Conservation (phyloP, 139 green algal genomes). For the Haematococcus lacustris region DNA sequence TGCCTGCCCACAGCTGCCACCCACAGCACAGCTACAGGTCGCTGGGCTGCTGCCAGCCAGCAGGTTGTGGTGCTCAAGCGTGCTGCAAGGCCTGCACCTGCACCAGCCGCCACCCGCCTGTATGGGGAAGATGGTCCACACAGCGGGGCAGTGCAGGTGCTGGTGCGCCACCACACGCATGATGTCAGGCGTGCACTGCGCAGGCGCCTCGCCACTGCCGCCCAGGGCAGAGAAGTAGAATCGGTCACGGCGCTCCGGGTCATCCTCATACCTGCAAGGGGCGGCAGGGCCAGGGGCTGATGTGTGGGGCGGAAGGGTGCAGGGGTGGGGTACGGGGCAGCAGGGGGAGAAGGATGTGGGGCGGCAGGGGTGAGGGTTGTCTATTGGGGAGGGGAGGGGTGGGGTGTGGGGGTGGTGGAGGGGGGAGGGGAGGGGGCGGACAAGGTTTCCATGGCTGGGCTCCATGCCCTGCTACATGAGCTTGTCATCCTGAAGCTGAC, state of each 20-base stretch:
- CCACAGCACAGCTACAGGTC: no score
- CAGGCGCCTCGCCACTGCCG: slow-evolving; percentile 22
- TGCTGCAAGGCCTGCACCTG: no score
- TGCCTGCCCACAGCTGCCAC: no score
- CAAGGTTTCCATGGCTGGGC: no score
- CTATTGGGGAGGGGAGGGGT: not conserved
- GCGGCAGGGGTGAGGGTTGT: not conserved
- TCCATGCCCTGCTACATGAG: no score
- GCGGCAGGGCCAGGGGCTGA: not conserved
- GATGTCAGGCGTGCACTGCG: slow-evolving; percentile 71
- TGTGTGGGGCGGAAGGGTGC: not conserved
- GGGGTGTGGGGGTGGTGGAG: not conserved
- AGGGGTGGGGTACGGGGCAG: not conserved
- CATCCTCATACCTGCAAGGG: slow-evolving; percentile 81
- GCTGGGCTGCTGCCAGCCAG: no score
- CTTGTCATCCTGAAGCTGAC: no score
- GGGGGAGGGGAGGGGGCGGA: no score
- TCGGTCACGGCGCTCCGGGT: slow-evolving; percentile 56
- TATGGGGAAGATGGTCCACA: slow-evolving; percentile 83
- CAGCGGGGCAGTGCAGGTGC: slow-evolving; percentile 69
- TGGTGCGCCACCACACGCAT: slow-evolving; percentile 73
- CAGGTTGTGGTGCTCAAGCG: no score
- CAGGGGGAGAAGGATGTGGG: not conserved
- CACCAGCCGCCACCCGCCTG: slow-evolving; percentile 52
- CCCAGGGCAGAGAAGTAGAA: slow-evolving; percentile 63